Percentiles rank a stretch among this genome's conserved stretches.
phyloP scores from a whole-genome alignment of 768 basidiomycete species.

The Phylloporus sp. region DNA sequence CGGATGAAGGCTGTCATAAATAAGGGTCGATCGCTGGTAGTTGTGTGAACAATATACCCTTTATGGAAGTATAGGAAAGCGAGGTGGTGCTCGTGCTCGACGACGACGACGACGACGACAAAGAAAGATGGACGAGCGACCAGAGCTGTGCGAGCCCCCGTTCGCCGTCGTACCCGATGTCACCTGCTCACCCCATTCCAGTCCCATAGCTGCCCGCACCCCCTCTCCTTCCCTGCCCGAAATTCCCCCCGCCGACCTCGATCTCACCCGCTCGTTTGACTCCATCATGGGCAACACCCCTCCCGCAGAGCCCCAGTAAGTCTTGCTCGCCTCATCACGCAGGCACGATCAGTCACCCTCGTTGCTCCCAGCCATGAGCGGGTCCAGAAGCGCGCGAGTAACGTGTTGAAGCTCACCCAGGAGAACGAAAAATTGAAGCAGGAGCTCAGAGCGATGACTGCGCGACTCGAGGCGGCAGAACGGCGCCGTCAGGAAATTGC shows the following conservation, averaged over 20 bases:
- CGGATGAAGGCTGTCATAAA: slow-evolving; percentile 27
- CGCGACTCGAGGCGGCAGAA: slow-evolving; percentile 71
- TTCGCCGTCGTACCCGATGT: slow-evolving; percentile 1
- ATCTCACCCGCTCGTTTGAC: slow-evolving; percentile 39
- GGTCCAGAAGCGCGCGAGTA: slow-evolving; percentile 68
- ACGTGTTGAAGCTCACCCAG: slow-evolving; percentile 68
- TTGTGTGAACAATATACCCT: slow-evolving; percentile 24
- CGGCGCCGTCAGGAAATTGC: slow-evolving; percentile 45
- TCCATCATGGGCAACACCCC: slow-evolving; percentile 36
- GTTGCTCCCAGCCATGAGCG: slow-evolving; percentile 28
- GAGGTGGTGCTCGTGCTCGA: slow-evolving; percentile 20
- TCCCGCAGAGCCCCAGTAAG: slow-evolving; percentile 42
- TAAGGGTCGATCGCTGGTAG: slow-evolving; percentile 28
- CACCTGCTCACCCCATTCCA: slow-evolving; percentile 25
- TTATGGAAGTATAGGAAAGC: not conserved
- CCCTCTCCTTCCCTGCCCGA: slow-evolving; percentile 42
- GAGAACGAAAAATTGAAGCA: slow-evolving; percentile 78
- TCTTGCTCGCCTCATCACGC: slow-evolving; percentile 23
- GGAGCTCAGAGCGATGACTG: slow-evolving; percentile 70
- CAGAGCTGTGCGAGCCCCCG: slow-evolving; percentile 14
- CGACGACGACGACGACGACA: slow-evolving; percentile 25
- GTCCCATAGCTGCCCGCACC: slow-evolving; percentile 22
- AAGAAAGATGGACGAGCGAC: slow-evolving; percentile 27
- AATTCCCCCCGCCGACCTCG: slow-evolving; percentile 46
- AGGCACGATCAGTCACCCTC: slow-evolving; percentile 33